Percentiles rank a stretch among this genome's conserved stretches.
Evolutionary conservation across 1,284 basidiomycete genomes (phyloP).

Genomic region (Cystobasidium sp.): DNA sequence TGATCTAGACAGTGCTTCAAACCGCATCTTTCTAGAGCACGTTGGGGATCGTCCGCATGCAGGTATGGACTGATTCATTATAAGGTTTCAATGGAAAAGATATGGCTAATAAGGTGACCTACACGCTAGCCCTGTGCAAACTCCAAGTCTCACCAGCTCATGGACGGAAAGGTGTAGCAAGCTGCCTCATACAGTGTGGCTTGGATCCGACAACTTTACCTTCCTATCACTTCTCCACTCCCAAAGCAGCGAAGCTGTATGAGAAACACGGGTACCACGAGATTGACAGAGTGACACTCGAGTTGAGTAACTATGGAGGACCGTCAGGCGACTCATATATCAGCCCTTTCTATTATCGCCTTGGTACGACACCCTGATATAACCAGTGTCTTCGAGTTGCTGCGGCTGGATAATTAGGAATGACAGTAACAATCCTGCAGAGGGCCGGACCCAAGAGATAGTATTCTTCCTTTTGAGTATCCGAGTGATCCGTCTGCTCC

Average conservation of each 20-base stretch:
- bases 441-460: too few species aligned
- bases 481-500: too few species aligned
- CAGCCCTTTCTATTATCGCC: conserved; percentile 5
- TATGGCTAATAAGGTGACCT: neutral
- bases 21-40: neutral
- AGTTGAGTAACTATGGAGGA: neutral
- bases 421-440: too few species aligned
- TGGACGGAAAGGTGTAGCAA: conserved; percentile 13
- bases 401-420: too few species aligned
- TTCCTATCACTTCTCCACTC: conserved; percentile 19
- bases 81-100: neutral
- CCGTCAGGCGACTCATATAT: neutral
- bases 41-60: conserved; percentile 7
- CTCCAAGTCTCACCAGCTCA: conserved; percentile 1
- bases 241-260: conserved; percentile 14
- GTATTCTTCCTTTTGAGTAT: too few species aligned
- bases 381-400: too few species aligned
- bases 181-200: neutral
- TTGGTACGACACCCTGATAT: neutral
- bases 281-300: conserved; percentile 1
- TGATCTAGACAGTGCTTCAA: conserved; percentile 1
- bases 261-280: conserved; percentile 2
- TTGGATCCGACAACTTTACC: conserved; percentile 9
- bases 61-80: neutral
- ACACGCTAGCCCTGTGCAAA: neutral